phyloP scores from a whole-genome alignment of 164 flowering plant species.

The Kingdonia uniflora region DNA sequence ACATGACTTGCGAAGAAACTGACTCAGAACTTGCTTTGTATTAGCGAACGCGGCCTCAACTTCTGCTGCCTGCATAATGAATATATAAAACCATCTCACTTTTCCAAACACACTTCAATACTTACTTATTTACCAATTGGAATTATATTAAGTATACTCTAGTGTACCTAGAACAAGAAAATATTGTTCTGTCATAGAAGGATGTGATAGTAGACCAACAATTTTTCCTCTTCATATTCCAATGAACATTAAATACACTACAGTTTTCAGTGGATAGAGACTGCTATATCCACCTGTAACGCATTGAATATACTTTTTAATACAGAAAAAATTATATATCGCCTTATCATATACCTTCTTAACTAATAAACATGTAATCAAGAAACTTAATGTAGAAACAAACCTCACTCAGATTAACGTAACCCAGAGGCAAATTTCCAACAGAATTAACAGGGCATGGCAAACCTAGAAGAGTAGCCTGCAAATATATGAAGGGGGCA shows the following conservation, averaged over 20 bases:
- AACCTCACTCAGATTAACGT: slow-evolving; percentile 61
- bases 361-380: no score
- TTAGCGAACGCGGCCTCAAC: slow-evolving; percentile 86
- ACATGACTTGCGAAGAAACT: slow-evolving; percentile 89
- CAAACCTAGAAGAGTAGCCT: slow-evolving; percentile 88
- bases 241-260: background rate
- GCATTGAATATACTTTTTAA: no score
- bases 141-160: slow-evolving; percentile 1
- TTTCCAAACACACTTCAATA: background rate
- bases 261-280: background rate
- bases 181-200: background rate
- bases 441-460: slow-evolving; percentile 94
- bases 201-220: no score
- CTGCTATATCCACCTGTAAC: no score
- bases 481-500: slow-evolving; percentile 22
- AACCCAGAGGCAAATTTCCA: slow-evolving; percentile 81
- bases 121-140: slow-evolving; percentile 5
- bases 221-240: no score
- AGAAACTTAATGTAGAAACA: slow-evolving; percentile 3
- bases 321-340: no score
- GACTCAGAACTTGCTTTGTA: slow-evolving; percentile 83
- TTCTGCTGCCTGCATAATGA: slow-evolving; percentile 53
- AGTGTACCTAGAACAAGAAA: no score
- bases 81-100: slow-evolving; percentile 4
- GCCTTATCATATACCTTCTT: no score